phyloP scores from a whole-genome alignment of 1,139 yeast species.

The Entelexis paramagnoliae region DNA sequence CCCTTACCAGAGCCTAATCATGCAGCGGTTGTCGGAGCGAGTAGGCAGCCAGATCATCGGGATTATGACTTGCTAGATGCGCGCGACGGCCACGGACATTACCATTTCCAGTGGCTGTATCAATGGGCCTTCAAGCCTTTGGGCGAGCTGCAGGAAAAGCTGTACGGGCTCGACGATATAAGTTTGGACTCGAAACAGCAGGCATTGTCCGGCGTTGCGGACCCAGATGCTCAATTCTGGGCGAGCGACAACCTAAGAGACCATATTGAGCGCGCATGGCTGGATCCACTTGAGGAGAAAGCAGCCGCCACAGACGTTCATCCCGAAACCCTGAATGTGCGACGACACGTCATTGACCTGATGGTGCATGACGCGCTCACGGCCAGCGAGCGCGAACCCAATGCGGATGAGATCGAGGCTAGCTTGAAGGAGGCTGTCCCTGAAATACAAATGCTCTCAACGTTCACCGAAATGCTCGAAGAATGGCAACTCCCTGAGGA shows the following conservation, averaged over 20 bases:
- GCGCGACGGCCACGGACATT: neutral
- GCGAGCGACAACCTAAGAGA: neutral
- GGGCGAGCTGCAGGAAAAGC: neutral
- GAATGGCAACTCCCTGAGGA: neutral
- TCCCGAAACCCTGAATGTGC: neutral
- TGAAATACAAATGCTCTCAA: neutral
- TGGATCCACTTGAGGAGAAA: slow-evolving; percentile 12
- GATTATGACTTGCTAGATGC: slow-evolving; percentile 1
- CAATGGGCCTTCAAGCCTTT: neutral
- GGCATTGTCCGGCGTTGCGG: neutral
- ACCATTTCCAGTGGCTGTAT: neutral
- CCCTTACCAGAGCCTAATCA: neutral
- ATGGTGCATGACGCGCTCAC: neutral
- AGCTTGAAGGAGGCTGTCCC: neutral
- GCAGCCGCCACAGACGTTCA: slow-evolving; percentile 9
- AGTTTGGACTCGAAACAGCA: neutral
- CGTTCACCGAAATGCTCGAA: neutral
- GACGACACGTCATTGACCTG: neutral
- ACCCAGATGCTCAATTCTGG: neutral
- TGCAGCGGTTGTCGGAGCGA: neutral
- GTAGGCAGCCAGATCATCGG: neutral
- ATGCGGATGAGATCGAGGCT: neutral
- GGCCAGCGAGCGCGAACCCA: neutral
- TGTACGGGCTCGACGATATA: neutral
- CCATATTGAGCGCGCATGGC: slow-evolving; percentile 14